Evolutionary conservation across 306 rosid genomes (phyloP), one percentile per base, ranked within the genome.

Genomic region (Sechiopsis laciniata): DNA sequence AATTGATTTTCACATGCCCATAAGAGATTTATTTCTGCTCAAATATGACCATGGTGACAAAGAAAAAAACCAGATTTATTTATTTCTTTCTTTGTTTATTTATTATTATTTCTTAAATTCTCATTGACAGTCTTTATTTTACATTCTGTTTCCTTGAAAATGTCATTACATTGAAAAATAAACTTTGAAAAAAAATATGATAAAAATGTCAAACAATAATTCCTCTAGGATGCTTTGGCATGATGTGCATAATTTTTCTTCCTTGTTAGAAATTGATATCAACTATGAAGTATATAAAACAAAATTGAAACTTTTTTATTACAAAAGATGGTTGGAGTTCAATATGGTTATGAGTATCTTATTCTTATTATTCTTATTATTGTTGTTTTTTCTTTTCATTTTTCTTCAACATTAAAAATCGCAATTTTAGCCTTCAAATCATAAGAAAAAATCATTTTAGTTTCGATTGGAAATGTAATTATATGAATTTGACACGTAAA

Each of bases 21-120:
- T 53, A 60, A 26, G 55, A 70, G 83, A 61, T 62, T 70, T 74
- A 17, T 69, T 67, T 59, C 8, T 69, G 66, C 66, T 54, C 20
- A 32, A 68, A 40, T 19, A 6, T 71, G 74, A 63, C 75, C 77
- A 62, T 71, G 72, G 75, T 32, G 48, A 67, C 20, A 67, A 46
- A 20, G 17, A 40, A 17, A 3, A 3, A 26, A n/a, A n/a, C n/a
- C n/a, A n/a, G n/a, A n/a, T n/a, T n/a, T n/a, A n/a, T n/a, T n/a
- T 26, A 26, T 26, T 26, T 26, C 1, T 26, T 26, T 26, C 4
- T 35, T 35, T 26, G 0, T 22, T 15, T 48, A 48, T 16, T 48
- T 10, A 3, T 21, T 21, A 8, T 17, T 61, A 6, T 42, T 58
- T 40, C 4, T 17, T 10, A 19, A 24, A 19, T 8, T 7, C 48